Conservation (phyloP, 2,329 filamentous ascomycete species). For the Teratosphaeria zuluensis region DNA sequence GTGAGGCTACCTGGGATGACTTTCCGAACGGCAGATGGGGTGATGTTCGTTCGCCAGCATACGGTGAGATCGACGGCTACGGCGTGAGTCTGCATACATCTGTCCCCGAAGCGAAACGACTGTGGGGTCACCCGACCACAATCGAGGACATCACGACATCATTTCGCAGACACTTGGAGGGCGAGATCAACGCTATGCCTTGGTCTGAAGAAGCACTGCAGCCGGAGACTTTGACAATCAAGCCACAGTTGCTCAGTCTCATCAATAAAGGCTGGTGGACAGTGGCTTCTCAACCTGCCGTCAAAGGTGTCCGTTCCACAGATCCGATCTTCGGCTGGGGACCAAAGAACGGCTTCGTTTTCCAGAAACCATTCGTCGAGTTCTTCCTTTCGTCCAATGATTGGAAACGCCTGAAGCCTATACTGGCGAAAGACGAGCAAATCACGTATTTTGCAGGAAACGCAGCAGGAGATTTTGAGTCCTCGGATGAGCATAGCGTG, state of each 20-base stretch:
- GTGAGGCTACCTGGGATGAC: conserved; percentile 97
- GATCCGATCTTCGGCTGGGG: conserved; percentile 88
- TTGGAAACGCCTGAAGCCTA: conserved; percentile 57
- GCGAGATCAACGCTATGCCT: conserved; percentile 70
- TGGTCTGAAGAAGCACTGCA: conserved; percentile 89
- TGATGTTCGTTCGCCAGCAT: conserved; percentile 83
- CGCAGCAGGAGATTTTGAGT: conserved; percentile 64
- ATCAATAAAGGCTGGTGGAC: conserved; percentile 92
- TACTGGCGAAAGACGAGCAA: conserved; percentile 55
- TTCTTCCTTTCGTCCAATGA: conserved; percentile 74
- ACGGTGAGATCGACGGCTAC: conserved; percentile 96
- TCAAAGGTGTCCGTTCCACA: conserved; percentile 71
- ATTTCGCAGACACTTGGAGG: conserved; percentile 72
- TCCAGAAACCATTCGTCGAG: conserved; percentile 96
- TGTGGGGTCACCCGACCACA: conserved; percentile 74
- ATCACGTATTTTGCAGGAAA: conserved; percentile 87
- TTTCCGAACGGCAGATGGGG: conserved; percentile 95
- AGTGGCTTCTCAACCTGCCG: conserved; percentile 86
- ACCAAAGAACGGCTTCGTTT: conserved; percentile 83
- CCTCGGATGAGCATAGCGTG: conserved; percentile 56
- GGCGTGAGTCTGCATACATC: conserved; percentile 91
- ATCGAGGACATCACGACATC: conserved; percentile 64
- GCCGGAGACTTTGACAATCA: conserved; percentile 75
- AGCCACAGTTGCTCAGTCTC: conserved; percentile 60
- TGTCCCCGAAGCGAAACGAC: conserved; percentile 66